Conservation (phyloP, 306 rosid species). For the Vigna angularis region DNA sequence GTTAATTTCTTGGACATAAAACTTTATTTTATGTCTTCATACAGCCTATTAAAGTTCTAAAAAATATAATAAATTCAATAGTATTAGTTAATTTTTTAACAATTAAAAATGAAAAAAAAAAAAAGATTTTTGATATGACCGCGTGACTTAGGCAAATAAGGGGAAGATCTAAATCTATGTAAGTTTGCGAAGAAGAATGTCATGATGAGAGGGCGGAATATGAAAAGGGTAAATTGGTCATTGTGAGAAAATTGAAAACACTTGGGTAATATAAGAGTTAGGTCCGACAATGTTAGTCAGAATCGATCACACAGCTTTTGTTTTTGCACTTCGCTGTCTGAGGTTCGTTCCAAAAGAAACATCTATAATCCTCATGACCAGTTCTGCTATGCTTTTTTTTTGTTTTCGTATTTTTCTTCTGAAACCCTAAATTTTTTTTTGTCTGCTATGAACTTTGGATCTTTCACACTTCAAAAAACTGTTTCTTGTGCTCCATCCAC, state of each 20-base stretch:
- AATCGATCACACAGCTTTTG: constrained; percentile 51
- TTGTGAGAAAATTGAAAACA: neutral
- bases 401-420: constrained; percentile 6
- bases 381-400: constrained; percentile 32
- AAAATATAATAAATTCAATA: too few species aligned
- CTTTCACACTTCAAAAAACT: constrained; percentile 15
- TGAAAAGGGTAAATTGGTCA: constrained; percentile 28
- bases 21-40: too few species aligned
- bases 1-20: too few species aligned
- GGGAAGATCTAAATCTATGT: neutral
- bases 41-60: too few species aligned
- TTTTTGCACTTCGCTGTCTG: constrained; percentile 44
- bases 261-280: constrained; percentile 35
- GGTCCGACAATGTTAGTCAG: constrained; percentile 47
- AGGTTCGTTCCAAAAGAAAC: constrained; percentile 45
- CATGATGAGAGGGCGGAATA: neutral
- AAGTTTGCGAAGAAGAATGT: neutral
- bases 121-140: neutral
- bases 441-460: constrained; percentile 35
- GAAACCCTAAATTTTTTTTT: constrained; percentile 53
- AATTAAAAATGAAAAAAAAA: too few species aligned
- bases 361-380: constrained; percentile 41
- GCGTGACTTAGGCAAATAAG: neutral
- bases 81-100: too few species aligned
- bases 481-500: constrained; percentile 11